Base-by-base conservation (phyloP, 2,329 filamentous ascomycete species). In the Berkeleyomyces rouxiae region DNA sequence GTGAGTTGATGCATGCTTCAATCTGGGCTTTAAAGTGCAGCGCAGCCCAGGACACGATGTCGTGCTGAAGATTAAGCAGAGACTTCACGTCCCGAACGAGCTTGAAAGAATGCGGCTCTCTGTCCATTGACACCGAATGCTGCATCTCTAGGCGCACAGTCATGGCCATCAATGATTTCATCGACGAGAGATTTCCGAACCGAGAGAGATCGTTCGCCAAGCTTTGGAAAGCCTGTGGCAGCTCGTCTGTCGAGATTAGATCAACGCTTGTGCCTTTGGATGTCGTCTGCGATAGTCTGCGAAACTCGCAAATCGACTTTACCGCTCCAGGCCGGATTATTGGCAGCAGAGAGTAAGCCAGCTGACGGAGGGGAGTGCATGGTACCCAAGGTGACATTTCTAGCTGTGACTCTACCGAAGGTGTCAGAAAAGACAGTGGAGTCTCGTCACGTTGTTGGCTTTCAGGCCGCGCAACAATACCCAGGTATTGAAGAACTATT, bases 11-110 rank as follows among this genome's bases (percentile, higher is more conserved):
- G 72, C 72, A 23, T 79, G 69, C 65, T 82, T 79, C 51, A 82
- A 83, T 70, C 66, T 85, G 81, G 0, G 84, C 83, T 7, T 77
- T 70, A 58, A 86, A 75, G 67, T 89, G 85, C 51, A 86, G 71
- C 16, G 79, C 73, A 7, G 78, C 74, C 86, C 85, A 88, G 1
- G 67, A 70, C 58, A 68, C 66, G 55, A 43, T 49, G n/a, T 68
- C 67, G 23, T 71, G 58, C 7, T 66, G 59, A 11, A 75, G 16
- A 65, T 5, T 9, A 73, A 65, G n/a, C 6, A 55, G 59, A 55
- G 55, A 59, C 11, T 23, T 7, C 33, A 55, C 11, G 7, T 46
- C 33, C n/a, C 16, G n/a, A 31, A 62, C 7, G n/a, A 64, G 46
- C 39, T 64, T 62, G 37, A 62, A 62, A 31, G 55, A 62, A 16